Evolutionary conservation across 495 filamentous ascomycete species (phyloP), one percentile per base, ranked within the genome.

Genomic region (Bryoglossum gracile): DNA sequence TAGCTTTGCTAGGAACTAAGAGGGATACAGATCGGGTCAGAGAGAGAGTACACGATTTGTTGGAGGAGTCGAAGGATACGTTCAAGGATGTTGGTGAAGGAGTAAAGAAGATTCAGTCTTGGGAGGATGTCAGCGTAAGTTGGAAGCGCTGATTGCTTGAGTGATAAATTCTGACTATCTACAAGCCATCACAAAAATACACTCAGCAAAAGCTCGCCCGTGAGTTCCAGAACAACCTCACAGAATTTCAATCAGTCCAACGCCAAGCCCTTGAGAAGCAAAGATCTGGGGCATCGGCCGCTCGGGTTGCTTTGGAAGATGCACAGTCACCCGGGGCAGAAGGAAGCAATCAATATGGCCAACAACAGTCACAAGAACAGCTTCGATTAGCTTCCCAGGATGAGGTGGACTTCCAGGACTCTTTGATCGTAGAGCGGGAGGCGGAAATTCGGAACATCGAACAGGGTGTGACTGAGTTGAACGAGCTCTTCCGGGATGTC

Each of bases 361-460:
- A 64, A 50, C 72, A 76, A 43, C 86, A 89, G 59, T 75, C 91
- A 46, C 79, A 91, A 60, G 81, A 92, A 54, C 78, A 86, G 57
- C 71, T 83, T 21, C 86, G 83, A 13, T 76, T 97, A 1, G 92
- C 92, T 1, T 78, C 89, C 28, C 92, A 99, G 62, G 83, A 87
- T 60, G 92, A 99, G 58, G 92, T 99, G 42, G 89, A 97, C 59
- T 99, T 97, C 71, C 94, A 99, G 60, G 94, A 97, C 52, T 81
- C 83, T 9, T 69, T 99, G 26, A 97, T 99, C 62, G 80, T 91
- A 51, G 90, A 97, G 73, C 88, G 92, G 14, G 92, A 99, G 64
- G 76, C 84, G 17, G 92, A 97, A 71, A 99, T 99, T 56, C 82
- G 90, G 24, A 87, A 92, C 58, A 97, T 99, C 59, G 92, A 99